Base-by-base conservation (phyloP, 129 eudicot species). In the Kitagawia praeruptora region DNA sequence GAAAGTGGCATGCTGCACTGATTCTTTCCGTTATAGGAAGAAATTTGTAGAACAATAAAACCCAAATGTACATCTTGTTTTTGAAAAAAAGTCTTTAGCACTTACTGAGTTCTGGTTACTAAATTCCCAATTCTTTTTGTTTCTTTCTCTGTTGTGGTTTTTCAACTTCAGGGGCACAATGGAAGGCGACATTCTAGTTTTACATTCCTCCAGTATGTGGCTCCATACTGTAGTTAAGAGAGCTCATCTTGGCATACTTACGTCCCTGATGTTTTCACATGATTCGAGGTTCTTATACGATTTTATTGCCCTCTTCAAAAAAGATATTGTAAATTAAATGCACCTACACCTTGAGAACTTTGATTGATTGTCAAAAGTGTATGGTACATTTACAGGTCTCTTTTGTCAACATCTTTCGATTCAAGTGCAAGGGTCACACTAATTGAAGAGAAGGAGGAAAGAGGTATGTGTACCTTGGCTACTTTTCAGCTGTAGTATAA, bases 211-310 rank as follows among this genome's bases (percentile, higher is more conserved):
- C n/a, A 88, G 45, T 70, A 82, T 94, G 91, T 81, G 77, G 78
- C 89, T 87, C 66, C 92, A 86, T 21, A 87, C 85, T 54, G 71
- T 80, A 56, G 85, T 90, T 16, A 94, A 82, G 74, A 91, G 85
- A 81, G 97, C 98, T 66, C 98, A 94, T 88, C 81, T 94, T 54
- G 97, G 93, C 81, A 87, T 94, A 48, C 91, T 94, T 70, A 94
- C 97, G 69, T 87, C 97, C 76, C 80, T 94, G 79, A 75, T 82
- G 25, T 94, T 94, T 84, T 89, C 98, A 54, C 88, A 74, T 41
- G 97, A 92, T 86, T 91, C 98, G 69, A 91, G 96, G 98, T 94
- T 49, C 4, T 45, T 61, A 66, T 77, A 25, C 69, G 31, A 49
- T 3, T 75, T 45, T 78, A 0, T 66, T 44, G 41, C 12, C 12